A percentile compares a stretch with the other conserved stretches of the same genome.
Evolutionary conservation across 352 stramenopile species (phyloP).

Genomic region (Globisporangium cylindrosporum): DNA sequence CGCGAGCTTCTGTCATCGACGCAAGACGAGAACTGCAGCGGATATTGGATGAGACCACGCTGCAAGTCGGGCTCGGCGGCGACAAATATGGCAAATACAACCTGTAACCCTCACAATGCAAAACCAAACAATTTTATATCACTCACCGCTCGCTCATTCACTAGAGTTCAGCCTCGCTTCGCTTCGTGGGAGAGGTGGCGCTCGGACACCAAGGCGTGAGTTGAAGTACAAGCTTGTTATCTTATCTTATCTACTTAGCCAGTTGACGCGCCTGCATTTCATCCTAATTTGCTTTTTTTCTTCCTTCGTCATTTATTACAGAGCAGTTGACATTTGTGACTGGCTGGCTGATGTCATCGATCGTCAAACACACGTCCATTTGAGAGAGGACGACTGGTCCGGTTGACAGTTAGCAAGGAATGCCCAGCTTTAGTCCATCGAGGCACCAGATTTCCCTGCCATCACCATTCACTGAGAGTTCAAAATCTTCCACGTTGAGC

Average conservation of each 20-base stretch:
- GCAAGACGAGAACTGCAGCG: conserved; percentile 79
- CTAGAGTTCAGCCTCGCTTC: neutral
- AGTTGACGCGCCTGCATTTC: conserved; percentile 3
- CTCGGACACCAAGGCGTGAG: conserved; percentile 1
- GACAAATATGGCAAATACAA: conserved; percentile 90
- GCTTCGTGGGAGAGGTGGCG: neutral
- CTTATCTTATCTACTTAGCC: conserved; percentile 6
- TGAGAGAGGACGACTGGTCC: neutral
- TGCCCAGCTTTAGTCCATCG: conserved; percentile 47
- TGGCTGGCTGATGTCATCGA: neutral
- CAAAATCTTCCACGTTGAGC: conserved; percentile 52
- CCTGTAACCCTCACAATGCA: conserved; percentile 46
- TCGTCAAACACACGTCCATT: conserved; percentile 6
- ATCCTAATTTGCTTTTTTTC: conserved; percentile 7
- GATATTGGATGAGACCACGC: conserved; percentile 87
- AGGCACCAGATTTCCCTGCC: conserved; percentile 66
- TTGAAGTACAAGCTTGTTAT: conserved; percentile 10
- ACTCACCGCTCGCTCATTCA: neutral
- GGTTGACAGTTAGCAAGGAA: conserved; percentile 14
- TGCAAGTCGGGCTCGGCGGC: conserved; percentile 81
- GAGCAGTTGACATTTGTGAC: neutral
- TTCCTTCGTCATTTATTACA: conserved; percentile 6
- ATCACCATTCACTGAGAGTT: conserved; percentile 26
- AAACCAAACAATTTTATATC: conserved; percentile 10
- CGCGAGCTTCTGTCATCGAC: conserved; percentile 68